These are phyloP conservation scores for Miscanthus lutarioriparius DNA, from an alignment of 176 grass and related monocot genomes.

Conservation along the genomic window DNA sequence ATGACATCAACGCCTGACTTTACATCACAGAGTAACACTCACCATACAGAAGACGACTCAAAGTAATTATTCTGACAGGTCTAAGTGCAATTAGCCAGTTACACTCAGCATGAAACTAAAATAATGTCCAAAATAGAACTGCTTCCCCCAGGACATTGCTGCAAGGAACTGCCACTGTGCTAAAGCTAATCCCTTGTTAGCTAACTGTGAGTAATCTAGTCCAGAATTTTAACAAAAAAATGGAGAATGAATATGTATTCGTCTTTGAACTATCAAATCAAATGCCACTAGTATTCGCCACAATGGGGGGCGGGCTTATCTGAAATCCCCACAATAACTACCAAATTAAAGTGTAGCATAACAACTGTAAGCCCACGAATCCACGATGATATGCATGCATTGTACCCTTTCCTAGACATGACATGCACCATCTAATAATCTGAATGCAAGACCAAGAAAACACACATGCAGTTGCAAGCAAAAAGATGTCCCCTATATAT, in stretches of 20 bases:
- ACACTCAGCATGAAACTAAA: not conserved
- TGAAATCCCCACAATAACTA: not conserved
- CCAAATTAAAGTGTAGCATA: not conserved
- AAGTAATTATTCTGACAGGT: not conserved
- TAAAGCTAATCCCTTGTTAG: not conserved
- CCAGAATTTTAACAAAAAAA: not conserved
- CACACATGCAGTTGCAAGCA: not conserved
- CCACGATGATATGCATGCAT: not conserved
- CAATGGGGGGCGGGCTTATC: no score
- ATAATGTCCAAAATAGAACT: not conserved
- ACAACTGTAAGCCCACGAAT: not conserved
- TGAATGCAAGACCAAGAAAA: not conserved
- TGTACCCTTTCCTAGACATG: not conserved
- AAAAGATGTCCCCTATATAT: not conserved
- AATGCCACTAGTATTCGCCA: not conserved
- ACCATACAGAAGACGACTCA: not conserved
- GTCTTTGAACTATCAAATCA: not conserved
- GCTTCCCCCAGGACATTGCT: not conserved
- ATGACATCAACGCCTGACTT: not conserved
- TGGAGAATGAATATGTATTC: not conserved
- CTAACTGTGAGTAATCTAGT: not conserved
- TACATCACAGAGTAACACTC: not conserved
- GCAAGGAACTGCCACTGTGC: not conserved
- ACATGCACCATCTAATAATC: not conserved
- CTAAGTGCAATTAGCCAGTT: not conserved